Evolutionary conservation across 2,329 filamentous ascomycete species (phyloP).

Genomic region (Daldinia eschscholtzii): DNA sequence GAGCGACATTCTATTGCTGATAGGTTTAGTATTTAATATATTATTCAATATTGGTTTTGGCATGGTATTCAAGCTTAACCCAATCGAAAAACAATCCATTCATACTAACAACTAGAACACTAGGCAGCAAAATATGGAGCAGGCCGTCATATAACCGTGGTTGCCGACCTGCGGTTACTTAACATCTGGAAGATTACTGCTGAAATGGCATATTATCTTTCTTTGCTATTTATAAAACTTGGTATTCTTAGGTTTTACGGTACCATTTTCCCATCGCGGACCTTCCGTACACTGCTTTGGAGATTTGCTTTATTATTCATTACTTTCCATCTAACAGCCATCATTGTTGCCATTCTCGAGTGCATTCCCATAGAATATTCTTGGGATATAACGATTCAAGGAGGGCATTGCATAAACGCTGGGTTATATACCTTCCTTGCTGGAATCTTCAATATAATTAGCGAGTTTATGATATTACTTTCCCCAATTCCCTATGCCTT

Average conservation of each 20-base stretch:
- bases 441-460: constrained; percentile 25
- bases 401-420: constrained; percentile 21
- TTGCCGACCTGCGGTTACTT: constrained; percentile 1
- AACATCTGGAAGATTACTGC: constrained; percentile 5
- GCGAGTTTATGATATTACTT: constrained; percentile 20
- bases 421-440: constrained; percentile 8
- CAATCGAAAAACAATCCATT: no score
- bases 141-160: constrained; percentile 2
- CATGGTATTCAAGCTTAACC: neutral
- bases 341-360: constrained; percentile 7
- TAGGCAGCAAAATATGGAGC: constrained; percentile 1
- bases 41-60: neutral
- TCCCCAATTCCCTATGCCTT: constrained; percentile 19
- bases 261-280: constrained; percentile 15
- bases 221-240: constrained; percentile 24
- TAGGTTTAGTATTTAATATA: neutral
- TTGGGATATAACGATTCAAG: constrained; percentile 2
- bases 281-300: constrained; percentile 14
- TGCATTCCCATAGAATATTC: constrained; percentile 17
- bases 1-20: neutral
- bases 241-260: constrained; percentile 27
- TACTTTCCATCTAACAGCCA: constrained; percentile 4
- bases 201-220: constrained; percentile 5
- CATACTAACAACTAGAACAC: neutral
- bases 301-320: neutral